Evolutionary conservation across 768 basidiomycete species (phyloP).

Genomic region (Boletus sp.): DNA sequence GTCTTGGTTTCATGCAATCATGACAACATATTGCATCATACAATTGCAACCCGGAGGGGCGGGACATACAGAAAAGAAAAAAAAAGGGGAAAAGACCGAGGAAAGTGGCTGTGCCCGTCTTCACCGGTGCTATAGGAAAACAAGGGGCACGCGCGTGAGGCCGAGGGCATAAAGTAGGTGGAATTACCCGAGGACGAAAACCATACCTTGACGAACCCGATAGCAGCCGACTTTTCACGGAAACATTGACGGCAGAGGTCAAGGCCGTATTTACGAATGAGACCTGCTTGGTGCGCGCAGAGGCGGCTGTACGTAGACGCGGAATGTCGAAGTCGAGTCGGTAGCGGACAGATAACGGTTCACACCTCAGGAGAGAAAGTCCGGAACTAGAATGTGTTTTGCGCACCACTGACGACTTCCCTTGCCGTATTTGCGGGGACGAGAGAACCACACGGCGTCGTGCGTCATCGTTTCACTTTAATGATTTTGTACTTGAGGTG

Average conservation of each 20-base stretch:
- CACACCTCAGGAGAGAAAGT: not conserved
- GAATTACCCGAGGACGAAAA: too few relatives aligned
- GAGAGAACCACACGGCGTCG: slow-evolving; percentile 98
- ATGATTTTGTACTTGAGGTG: not conserved
- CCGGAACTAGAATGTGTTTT: not conserved
- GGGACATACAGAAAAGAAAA: not conserved
- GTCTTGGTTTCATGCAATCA: slow-evolving; percentile 20
- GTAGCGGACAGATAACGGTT: too few relatives aligned
- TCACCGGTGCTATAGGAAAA: not conserved
- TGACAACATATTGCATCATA: not conserved
- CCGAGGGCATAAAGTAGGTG: too few relatives aligned
- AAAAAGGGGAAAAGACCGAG: not conserved
- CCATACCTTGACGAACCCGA: slow-evolving; percentile 90
- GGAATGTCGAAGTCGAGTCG: not conserved
- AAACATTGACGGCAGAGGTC: slow-evolving; percentile 99
- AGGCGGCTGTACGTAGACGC: slow-evolving; percentile 60
- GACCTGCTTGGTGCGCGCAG: slow-evolving; percentile 95
- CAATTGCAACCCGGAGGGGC: not conserved
- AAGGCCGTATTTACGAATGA: slow-evolving; percentile 95
- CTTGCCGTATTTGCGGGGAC: slow-evolving; percentile 93
- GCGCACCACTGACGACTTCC: slow-evolving; percentile 74
- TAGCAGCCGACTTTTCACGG: slow-evolving; percentile 91
- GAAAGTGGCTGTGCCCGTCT: not conserved
- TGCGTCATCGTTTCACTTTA: slow-evolving; percentile 95
- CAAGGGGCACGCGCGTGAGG: not conserved